Conservation (phyloP, 1,284 basidiomycete genomes). For the Ceratobasidium sp. region DNA sequence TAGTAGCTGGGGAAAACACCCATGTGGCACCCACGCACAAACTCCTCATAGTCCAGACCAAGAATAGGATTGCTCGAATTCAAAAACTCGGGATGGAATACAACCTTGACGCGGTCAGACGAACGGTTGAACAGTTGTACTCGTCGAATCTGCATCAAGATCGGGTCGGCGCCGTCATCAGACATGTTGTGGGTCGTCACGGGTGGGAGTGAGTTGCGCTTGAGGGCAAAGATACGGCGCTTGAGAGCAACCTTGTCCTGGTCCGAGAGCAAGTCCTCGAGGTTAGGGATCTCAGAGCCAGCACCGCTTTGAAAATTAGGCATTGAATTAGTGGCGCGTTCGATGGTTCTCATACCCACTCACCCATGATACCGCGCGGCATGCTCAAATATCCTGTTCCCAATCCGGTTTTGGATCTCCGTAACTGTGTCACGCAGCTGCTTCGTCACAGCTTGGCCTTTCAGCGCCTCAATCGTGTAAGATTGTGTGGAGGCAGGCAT, state of each 20-base stretch:
- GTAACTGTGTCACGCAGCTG: slow-evolving; percentile 94
- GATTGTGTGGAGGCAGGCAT: slow-evolving; percentile 97
- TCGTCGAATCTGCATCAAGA: slow-evolving; percentile 92
- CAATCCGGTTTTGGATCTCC: slow-evolving; percentile 93
- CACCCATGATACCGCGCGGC: slow-evolving; percentile 91
- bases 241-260: slow-evolving; percentile 97
- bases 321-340: slow-evolving; percentile 22
- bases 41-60: slow-evolving; percentile 98
- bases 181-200: slow-evolving; percentile 98
- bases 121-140: slow-evolving; percentile 91
- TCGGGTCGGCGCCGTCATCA: slow-evolving; percentile 91
- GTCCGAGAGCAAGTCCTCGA: slow-evolving; percentile 82
- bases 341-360: slow-evolving; percentile 49
- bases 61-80: slow-evolving; percentile 98
- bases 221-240: slow-evolving; percentile 94
- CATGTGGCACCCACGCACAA: slow-evolving; percentile 96
- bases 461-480: slow-evolving; percentile 97
- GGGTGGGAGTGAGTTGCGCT: slow-evolving; percentile 91
- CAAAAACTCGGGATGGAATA: slow-evolving; percentile 99
- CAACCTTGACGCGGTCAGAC: slow-evolving; percentile 90
- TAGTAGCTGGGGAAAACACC: slow-evolving; percentile 98
- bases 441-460: slow-evolving; percentile 97
- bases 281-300: slow-evolving; percentile 74
- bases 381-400: slow-evolving; percentile 91
- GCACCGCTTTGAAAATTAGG: slow-evolving; percentile 75